Evolutionary conservation across 2,329 filamentous ascomycete genomes (phyloP).

Genomic region (Emydomyces testavorans): DNA sequence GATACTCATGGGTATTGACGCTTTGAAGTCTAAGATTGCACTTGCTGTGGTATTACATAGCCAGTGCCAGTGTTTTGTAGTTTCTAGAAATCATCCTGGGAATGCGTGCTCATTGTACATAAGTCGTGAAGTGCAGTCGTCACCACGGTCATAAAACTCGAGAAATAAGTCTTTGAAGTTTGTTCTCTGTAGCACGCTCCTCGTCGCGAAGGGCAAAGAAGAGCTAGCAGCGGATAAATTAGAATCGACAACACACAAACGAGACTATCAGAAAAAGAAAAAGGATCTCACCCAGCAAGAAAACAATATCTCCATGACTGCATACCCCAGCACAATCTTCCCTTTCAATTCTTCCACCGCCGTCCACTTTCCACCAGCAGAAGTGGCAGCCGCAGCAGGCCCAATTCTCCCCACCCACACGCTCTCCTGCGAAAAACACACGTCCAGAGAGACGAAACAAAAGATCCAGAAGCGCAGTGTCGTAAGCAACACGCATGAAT

Average conservation of each 20-base stretch:
- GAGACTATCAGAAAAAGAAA: not conserved
- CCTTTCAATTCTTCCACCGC: slow-evolving; percentile 62
- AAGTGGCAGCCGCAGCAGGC: slow-evolving; percentile 4
- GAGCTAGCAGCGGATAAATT: not conserved
- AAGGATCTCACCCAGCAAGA: slow-evolving; percentile 65
- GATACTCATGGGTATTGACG: too few species aligned
- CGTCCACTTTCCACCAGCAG: slow-evolving; percentile 12
- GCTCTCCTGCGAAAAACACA: slow-evolving; percentile 27
- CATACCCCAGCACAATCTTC: slow-evolving; percentile 70
- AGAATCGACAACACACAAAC: not conserved
- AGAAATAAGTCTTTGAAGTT: not conserved
- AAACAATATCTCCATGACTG: slow-evolving; percentile 67
- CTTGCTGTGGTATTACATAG: too few species aligned
- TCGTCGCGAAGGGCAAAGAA: slow-evolving; percentile 8
- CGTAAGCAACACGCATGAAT: slow-evolving; percentile 30
- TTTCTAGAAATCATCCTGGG: too few species aligned
- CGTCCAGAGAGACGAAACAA: slow-evolving; percentile 29
- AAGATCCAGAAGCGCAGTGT: slow-evolving; percentile 28
- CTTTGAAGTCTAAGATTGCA: too few species aligned
- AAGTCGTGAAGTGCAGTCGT: not conserved
- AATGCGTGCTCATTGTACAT: too few species aligned
- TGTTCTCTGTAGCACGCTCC: not conserved
- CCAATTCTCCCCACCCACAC: slow-evolving; percentile 18
- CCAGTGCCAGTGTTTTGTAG: too few species aligned
- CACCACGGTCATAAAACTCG: not conserved